Evolutionary conservation across 306 rosid genomes (phyloP).

Genomic region (Acacia acuminata): DNA sequence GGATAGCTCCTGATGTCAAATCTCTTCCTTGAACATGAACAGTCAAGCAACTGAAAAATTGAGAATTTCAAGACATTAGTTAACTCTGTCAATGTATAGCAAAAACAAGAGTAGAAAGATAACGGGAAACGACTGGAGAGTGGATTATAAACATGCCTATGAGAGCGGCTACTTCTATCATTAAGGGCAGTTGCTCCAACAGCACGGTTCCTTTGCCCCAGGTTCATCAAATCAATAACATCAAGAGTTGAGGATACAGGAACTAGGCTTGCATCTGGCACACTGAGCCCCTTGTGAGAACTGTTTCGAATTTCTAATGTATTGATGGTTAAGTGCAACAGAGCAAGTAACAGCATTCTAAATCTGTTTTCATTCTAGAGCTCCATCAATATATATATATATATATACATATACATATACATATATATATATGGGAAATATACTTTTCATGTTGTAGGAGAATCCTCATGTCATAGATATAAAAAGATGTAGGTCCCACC

Average conservation of each 20-base stretch:
- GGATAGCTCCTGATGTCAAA: conserved; percentile 74
- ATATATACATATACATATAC: not conserved
- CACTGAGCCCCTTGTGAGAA: conserved; percentile 84
- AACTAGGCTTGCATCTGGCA: conserved; percentile 84
- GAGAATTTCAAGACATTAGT: conserved; percentile 34
- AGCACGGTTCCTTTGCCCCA: conserved; percentile 88
- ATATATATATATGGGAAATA: too few relatives aligned
- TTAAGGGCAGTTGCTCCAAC: conserved; percentile 97
- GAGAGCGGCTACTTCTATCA: conserved; percentile 97
- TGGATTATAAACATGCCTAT: conserved; percentile 55
- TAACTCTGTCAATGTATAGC: conserved; percentile 15
- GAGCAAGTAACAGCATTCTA: conserved; percentile 22
- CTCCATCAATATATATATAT: not conserved
- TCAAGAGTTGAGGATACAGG: conserved; percentile 77
- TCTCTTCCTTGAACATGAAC: conserved; percentile 98
- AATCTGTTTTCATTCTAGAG: conserved; percentile 16
- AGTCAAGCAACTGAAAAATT: conserved; percentile 83
- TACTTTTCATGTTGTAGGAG: too few relatives aligned
- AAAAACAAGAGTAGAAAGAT: conserved; percentile 11
- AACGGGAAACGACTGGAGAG: not conserved
- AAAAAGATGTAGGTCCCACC: too few relatives aligned
- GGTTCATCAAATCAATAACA: conserved; percentile 90
- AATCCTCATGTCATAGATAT: too few relatives aligned
- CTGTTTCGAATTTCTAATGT: conserved; percentile 93
- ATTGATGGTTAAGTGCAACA: conserved; percentile 46